Base-by-base conservation (phyloP, 2,329 filamentous ascomycete species). In the Pyricularia sp. region DNA sequence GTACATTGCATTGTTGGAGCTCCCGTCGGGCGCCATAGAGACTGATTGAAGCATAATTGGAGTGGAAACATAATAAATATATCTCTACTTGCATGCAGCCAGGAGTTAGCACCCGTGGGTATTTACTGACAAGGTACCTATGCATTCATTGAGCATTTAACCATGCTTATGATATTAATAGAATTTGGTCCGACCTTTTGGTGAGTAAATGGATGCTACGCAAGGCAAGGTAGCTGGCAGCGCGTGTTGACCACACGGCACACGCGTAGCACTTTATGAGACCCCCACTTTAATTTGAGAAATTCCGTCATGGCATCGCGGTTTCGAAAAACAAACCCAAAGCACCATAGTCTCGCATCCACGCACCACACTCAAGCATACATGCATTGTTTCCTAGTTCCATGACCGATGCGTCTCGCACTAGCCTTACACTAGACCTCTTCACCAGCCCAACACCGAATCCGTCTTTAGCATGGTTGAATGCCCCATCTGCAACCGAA, bases 401-500 rank as follows among this genome's bases (percentile, higher is more conserved):
- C 14, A 12, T 20, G 6, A 6, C 25, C 7, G 20, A 61, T 25
- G 23, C 55, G 25, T 61, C 2, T 61, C 10, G 23, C 58, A 14
- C 25, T 28, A 25, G 11, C 11, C 25, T 9, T 61, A 61, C 4
- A 61, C 25, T 61, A 55, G 42, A 55, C 12, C 20, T 9, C 42
- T 6, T 61, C 23, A 61, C 10, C 23, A 61, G 23, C 23, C n/a
- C n/a, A 9, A 59, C 55, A 14, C 42, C 42, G 28, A 12, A 63
- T 12, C 26, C 17, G 14, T 4, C 25, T 28, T 12, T 28, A 77
- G 69, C 69, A 81, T 82, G 75, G 91, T 96, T 73, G 86, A 88
- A 74, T 97, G 93, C 77, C 93, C 93, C 20, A 92, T 94, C 72
- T 97, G 93, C 82, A 84, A 86, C 75, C 90, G 91, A 74, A 82